These are phyloP conservation scores for Populus hybrid DNA, from an alignment of 441 rosid genomes.

Conservation along the genomic window DNA sequence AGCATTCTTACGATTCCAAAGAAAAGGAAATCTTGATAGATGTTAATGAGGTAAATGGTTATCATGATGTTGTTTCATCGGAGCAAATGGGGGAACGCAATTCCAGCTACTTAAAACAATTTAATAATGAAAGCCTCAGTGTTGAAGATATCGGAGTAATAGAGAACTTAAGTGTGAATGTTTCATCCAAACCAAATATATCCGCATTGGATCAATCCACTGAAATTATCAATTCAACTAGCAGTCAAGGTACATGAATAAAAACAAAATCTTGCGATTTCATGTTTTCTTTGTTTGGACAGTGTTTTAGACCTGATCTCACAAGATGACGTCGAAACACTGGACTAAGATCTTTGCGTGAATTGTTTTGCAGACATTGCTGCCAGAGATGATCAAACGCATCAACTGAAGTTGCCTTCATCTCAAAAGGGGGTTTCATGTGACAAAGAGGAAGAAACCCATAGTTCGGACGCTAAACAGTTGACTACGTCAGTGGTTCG, in stretches of 20 bases:
- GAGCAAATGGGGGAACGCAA: conserved; percentile 3
- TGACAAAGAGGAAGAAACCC: conserved; percentile 10
- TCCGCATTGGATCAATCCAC: conserved; percentile 6
- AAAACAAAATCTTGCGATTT: neutral
- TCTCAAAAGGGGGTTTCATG: neutral
- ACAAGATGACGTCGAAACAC: neutral
- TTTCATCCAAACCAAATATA: neutral
- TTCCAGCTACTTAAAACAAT: neutral
- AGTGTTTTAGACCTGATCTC: neutral
- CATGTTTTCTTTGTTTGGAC: neutral
- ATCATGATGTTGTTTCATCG: neutral
- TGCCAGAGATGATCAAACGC: conserved; percentile 10
- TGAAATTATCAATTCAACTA: neutral
- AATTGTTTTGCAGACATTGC: conserved; percentile 20
- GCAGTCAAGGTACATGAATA: conserved; percentile 13
- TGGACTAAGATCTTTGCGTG: neutral
- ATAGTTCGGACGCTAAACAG: conserved; percentile 4
- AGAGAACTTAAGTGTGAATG: neutral
- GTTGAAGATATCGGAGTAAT: conserved; percentile 11
- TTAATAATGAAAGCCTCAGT: neutral
- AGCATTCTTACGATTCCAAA: neutral
- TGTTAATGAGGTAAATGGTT: neutral
- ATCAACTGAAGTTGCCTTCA: conserved; percentile 8
- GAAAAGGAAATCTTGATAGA: neutral
- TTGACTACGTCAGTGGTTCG: conserved; percentile 12